A percentile compares a stretch with the other conserved stretches of the same genome.
Evolutionary conservation across 306 rosid genomes (phyloP).

Genomic region (Fragaria iinumae): DNA sequence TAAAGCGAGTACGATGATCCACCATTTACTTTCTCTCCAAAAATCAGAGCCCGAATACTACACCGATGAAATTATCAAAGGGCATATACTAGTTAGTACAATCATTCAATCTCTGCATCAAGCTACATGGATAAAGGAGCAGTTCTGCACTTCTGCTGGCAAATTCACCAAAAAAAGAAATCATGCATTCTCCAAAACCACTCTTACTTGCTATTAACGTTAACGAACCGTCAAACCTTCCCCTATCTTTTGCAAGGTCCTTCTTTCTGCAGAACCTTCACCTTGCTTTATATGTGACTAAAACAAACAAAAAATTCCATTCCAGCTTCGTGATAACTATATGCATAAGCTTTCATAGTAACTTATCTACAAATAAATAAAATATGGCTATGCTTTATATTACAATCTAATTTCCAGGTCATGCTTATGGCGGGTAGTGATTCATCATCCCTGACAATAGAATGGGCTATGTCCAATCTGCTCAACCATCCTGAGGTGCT

Average conservation of each 20-base stretch:
- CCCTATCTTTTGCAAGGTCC: neutral
- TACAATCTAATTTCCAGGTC: conserved; percentile 26
- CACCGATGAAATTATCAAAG: conserved; percentile 61
- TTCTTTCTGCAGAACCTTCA: neutral
- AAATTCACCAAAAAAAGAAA: neutral
- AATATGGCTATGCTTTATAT: neutral
- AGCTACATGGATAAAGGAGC: neutral
- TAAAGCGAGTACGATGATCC: conserved; percentile 41
- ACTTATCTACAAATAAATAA: neutral
- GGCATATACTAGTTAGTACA: conserved; percentile 46
- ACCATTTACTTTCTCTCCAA: conserved; percentile 45
- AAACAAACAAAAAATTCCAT: neutral
- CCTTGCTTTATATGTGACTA: neutral
- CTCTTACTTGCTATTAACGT: neutral
- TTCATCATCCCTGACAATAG: conserved; percentile 46
- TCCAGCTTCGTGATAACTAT: neutral
- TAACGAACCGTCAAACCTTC: too few species aligned
- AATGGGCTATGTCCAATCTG: conserved; percentile 58
- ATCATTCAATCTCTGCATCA: neutral
- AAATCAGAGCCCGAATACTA: conserved; percentile 52
- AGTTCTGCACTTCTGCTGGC: too few species aligned
- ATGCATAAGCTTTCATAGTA: neutral
- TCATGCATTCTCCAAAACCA: neutral
- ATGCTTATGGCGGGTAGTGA: conserved; percentile 53
- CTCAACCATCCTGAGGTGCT: conserved; percentile 47